A percentile compares a stretch with the other conserved stretches of the same genome.
Conservation (phyloP, 257 asterid genomes). For the Primulina huaijiensis region DNA sequence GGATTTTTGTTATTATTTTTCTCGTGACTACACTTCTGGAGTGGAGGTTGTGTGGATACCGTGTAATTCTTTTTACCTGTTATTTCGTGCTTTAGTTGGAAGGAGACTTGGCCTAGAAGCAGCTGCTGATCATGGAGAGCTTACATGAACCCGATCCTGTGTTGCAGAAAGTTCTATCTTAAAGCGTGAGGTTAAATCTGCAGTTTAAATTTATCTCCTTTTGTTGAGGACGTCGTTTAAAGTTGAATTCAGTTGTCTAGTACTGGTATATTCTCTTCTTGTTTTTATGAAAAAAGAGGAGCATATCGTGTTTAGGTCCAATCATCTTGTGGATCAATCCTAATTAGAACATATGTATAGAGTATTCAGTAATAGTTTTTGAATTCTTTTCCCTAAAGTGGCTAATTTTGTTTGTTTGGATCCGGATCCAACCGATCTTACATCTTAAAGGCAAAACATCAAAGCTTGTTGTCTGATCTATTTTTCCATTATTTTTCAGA, state of each 20-base stretch:
- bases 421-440: conserved; percentile 1
- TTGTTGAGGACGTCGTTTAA: conserved; percentile 11
- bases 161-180: background rate
- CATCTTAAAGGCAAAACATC: background rate
- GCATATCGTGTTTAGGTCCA: background rate
- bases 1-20: background rate
- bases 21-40: background rate
- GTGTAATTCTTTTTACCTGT: conserved; percentile 18
- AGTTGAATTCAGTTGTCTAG: conserved; percentile 10
- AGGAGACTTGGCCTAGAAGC: background rate
- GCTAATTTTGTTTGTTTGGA: background rate
- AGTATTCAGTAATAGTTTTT: background rate
- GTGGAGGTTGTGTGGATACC: conserved; percentile 21
- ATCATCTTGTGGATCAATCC: conserved; percentile 6
- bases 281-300: background rate
- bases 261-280: background rate
- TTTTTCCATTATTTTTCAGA: conserved; percentile 3
- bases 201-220: background rate
- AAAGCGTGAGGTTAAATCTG: background rate
- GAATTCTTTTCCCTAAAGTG: background rate
- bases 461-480: conserved; percentile 3
- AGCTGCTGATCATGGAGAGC: background rate
- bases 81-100: conserved; percentile 2
- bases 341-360: background rate
- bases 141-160: background rate